Conservation (phyloP, 768 basidiomycete species). For the Kwoniella mangroviensis region DNA sequence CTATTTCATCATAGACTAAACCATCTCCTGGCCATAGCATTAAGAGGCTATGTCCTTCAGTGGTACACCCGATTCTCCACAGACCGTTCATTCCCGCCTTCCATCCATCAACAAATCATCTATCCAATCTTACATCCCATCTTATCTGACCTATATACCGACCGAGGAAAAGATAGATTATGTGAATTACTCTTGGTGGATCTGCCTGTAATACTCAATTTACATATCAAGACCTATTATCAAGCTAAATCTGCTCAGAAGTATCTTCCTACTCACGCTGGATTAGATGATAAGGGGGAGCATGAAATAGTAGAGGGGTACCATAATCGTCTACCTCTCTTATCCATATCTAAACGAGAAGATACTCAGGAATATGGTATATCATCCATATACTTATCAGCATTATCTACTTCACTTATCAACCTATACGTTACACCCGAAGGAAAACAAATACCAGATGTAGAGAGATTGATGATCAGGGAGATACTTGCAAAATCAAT, state of each 20-base stretch:
- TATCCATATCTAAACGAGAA: conserved; percentile 18
- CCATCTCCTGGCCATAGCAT: conserved; percentile 41
- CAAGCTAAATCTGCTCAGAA: conserved; percentile 18
- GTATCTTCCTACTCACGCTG: neutral
- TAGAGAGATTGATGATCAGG: conserved; percentile 77
- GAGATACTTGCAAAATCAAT: conserved; percentile 82
- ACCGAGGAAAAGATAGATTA: conserved; percentile 30
- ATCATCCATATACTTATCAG: conserved; percentile 45
- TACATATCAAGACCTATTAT: conserved; percentile 40
- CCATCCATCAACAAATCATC: conserved; percentile 31
- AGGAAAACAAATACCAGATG: conserved; percentile 68
- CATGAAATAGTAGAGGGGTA: conserved; percentile 19
- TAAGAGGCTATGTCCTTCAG: conserved; percentile 44
- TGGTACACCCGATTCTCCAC: conserved; percentile 49
- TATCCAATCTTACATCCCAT: conserved; percentile 40
- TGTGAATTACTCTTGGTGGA: conserved; percentile 37
- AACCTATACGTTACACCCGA: conserved; percentile 73
- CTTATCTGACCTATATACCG: conserved; percentile 20
- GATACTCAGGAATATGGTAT: conserved; percentile 24
- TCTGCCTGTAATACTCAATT: conserved; percentile 36
- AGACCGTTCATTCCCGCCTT: conserved; percentile 43
- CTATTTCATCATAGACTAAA: conserved; percentile 26
- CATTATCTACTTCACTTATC: conserved; percentile 71
- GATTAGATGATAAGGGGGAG: neutral
- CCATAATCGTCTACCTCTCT: conserved; percentile 40